Conservation (phyloP, 495 filamentous ascomycete genomes). For the Xylaria cubensis region DNA sequence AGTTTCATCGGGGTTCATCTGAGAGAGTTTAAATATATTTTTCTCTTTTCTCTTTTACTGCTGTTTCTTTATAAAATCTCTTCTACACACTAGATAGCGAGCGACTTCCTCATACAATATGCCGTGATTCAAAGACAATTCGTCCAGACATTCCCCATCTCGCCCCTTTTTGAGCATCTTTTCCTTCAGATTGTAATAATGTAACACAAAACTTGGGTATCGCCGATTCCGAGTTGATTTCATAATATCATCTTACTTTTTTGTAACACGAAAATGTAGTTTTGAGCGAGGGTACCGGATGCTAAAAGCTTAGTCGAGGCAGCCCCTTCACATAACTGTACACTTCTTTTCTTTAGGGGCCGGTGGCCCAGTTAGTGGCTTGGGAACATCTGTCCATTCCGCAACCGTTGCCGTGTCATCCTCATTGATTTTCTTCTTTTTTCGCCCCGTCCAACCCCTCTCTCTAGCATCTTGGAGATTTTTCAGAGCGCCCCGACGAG, state of each 20-base stretch:
- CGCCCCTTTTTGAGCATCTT: not conserved
- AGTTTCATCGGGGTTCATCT: not conserved
- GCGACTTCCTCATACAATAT: not conserved
- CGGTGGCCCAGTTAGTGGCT: conserved; percentile 27
- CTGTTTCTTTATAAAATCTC: conserved; percentile 1
- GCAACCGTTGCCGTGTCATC: conserved; percentile 47
- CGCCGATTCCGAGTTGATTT: conserved; percentile 6
- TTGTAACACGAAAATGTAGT: not conserved
- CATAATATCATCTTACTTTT: not conserved
- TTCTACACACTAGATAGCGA: conserved; percentile 17
- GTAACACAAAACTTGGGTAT: conserved; percentile 14
- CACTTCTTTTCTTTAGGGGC: conserved; percentile 55
- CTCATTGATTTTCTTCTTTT: conserved; percentile 47
- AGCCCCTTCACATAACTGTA: conserved; percentile 56
- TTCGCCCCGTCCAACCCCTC: conserved; percentile 57
- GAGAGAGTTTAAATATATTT: not conserved
- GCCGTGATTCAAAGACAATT: not conserved
- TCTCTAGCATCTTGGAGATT: conserved; percentile 63
- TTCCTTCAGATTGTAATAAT: not conserved
- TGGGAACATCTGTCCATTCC: conserved; percentile 59
- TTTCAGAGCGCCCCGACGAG: conserved; percentile 59
- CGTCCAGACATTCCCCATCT: not conserved
- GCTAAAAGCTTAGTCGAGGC: not conserved
- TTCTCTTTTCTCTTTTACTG: not conserved
- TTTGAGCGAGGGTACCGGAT: not conserved